These are phyloP conservation scores for Nitzschia sp. DNA, from an alignment of 108 stramenopile genomes.

Conservation along the genomic window DNA sequence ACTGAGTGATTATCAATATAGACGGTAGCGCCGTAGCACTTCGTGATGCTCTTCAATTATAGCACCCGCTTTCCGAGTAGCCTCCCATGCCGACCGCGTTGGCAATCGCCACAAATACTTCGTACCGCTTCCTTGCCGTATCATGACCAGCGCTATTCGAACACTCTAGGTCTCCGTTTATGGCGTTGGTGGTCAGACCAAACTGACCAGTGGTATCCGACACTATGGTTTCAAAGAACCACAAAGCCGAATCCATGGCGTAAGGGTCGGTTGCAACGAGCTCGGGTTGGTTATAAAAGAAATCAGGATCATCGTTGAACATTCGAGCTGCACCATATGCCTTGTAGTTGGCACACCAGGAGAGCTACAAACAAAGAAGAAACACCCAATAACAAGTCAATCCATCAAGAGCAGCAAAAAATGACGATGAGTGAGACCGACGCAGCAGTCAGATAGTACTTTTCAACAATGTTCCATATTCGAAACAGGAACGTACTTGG, in stretches of 20 bases:
- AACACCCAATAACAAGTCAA: neutral
- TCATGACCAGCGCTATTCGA: neutral
- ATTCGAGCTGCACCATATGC: neutral
- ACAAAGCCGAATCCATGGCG: neutral
- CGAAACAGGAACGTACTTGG: neutral
- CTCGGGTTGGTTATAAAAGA: neutral
- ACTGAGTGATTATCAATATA: too few species aligned
- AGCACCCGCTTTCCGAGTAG: neutral
- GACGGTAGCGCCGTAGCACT: too few species aligned
- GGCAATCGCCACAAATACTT: neutral
- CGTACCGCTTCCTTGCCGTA: neutral
- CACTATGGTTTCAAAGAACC: neutral
- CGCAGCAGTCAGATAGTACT: neutral
- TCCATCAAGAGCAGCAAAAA: neutral
- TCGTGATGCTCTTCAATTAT: neutral
- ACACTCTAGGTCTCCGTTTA: neutral
- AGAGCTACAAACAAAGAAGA: neutral
- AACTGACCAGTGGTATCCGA: neutral
- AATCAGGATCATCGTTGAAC: neutral
- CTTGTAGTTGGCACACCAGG: neutral
- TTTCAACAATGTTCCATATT: neutral
- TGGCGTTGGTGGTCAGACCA: neutral
- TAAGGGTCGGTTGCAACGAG: neutral
- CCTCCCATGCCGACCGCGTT: neutral
- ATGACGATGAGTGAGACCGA: neutral